phyloP scores from a whole-genome alignment of 2,329 filamentous ascomycete species.

The Pyricularia sp. region DNA sequence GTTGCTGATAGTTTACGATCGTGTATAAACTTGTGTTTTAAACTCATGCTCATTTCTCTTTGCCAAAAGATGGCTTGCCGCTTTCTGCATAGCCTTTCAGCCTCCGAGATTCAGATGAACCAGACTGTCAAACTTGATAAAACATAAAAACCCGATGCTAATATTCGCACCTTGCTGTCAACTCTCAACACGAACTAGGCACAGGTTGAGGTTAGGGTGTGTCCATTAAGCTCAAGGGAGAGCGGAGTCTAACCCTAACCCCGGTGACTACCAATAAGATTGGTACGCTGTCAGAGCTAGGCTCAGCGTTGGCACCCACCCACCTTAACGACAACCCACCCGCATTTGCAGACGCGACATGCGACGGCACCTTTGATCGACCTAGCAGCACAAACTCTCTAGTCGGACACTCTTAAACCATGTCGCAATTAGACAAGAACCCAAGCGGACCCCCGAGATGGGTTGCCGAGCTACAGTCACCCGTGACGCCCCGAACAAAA shows the following conservation, averaged over 20 bases:
- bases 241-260: background rate
- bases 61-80: background rate
- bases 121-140: background rate
- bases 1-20: background rate
- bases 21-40: background rate
- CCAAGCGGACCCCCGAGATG: slow-evolving; percentile 49
- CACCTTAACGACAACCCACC: background rate
- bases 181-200: background rate
- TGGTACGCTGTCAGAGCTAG: background rate
- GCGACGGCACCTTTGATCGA: background rate
- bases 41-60: background rate
- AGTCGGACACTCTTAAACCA: slow-evolving; percentile 5
- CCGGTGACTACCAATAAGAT: background rate
- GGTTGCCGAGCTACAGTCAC: slow-evolving; percentile 66
- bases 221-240: no score
- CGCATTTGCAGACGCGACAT: background rate
- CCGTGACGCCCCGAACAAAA: slow-evolving; percentile 54
- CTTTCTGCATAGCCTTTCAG: background rate
- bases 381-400: background rate
- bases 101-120: background rate
- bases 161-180: background rate
- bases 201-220: background rate
- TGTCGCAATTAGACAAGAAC: slow-evolving; percentile 14
- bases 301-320: background rate
- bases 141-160: background rate